Conservation (phyloP, 495 filamentous ascomycete genomes). For the Aspergillus baeticus region DNA sequence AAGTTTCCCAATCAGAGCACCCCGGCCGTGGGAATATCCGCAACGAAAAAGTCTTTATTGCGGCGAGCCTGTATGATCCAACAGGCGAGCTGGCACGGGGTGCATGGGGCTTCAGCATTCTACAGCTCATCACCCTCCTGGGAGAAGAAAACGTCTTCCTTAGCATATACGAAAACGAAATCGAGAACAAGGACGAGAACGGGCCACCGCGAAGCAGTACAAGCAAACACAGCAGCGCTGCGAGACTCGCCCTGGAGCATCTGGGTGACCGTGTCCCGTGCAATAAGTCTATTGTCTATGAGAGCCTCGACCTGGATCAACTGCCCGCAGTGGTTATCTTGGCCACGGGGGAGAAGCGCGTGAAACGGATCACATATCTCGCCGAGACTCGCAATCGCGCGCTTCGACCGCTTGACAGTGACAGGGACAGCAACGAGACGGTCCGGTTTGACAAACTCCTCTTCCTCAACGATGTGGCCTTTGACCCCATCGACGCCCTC, state of each 20-base stretch:
- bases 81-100: not conserved
- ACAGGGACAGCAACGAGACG: slow-evolving; percentile 16
- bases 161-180: slow-evolving; percentile 69
- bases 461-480: slow-evolving; percentile 76
- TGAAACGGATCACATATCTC: slow-evolving; percentile 72
- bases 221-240: slow-evolving; percentile 29
- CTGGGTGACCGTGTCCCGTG: slow-evolving; percentile 45
- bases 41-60: slow-evolving; percentile 11
- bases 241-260: slow-evolving; percentile 37
- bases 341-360: slow-evolving; percentile 50
- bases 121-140: slow-evolving; percentile 61
- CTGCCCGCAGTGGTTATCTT: slow-evolving; percentile 60
- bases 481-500: slow-evolving; percentile 64
- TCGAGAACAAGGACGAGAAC: slow-evolving; percentile 44
- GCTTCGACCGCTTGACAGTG: slow-evolving; percentile 57
- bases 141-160: slow-evolving; percentile 49
- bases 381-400: slow-evolving; percentile 75
- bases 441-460: slow-evolving; percentile 62
- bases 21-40: slow-evolving; percentile 6
- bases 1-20: not conserved
- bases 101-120: slow-evolving; percentile 26
- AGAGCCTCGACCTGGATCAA: slow-evolving; percentile 48
- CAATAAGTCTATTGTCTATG: slow-evolving; percentile 50
- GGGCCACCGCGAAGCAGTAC: not conserved
- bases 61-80: slow-evolving; percentile 7